Evolutionary conservation across 2,329 filamentous ascomycete genomes (phyloP).

Genomic region (Seiridium unicorne): DNA sequence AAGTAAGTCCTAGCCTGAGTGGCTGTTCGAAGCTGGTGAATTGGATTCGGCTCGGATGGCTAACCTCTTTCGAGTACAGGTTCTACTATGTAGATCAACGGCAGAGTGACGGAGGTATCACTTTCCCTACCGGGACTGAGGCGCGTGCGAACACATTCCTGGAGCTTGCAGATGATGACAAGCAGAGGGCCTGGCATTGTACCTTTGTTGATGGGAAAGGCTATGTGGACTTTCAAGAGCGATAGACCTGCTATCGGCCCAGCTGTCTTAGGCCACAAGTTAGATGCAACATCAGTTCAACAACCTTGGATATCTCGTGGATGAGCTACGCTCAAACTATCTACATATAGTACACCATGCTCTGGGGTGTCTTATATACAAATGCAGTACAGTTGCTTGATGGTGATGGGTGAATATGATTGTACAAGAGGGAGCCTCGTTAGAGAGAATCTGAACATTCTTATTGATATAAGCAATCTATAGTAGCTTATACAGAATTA

Average conservation of each 20-base stretch:
- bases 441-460: too few species aligned
- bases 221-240: slow-evolving; percentile 6
- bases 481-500: too few species aligned
- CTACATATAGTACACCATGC: too few species aligned
- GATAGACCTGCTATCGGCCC: not conserved
- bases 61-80: not conserved
- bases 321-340: not conserved
- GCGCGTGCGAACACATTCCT: slow-evolving; percentile 14
- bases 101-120: slow-evolving; percentile 10
- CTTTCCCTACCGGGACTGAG: slow-evolving; percentile 8
- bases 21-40: not conserved
- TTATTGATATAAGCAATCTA: too few species aligned
- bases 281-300: not conserved
- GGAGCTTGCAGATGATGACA: slow-evolving; percentile 13
- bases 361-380: too few species aligned
- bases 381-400: too few species aligned
- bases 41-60: not conserved
- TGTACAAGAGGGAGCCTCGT: too few species aligned
- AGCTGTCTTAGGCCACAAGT: too few species aligned
- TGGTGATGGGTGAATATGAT: too few species aligned
- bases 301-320: not conserved
- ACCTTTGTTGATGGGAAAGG: slow-evolving; percentile 15
- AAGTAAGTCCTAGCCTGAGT: slow-evolving; percentile 18
- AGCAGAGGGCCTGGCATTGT: slow-evolving; percentile 16
- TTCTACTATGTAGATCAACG: slow-evolving; percentile 20